A percentile compares a stretch with the other conserved stretches of the same genome.
Evolutionary conservation across 352 stramenopile species (phyloP).

Genomic region (Phytophthora cactorum): DNA sequence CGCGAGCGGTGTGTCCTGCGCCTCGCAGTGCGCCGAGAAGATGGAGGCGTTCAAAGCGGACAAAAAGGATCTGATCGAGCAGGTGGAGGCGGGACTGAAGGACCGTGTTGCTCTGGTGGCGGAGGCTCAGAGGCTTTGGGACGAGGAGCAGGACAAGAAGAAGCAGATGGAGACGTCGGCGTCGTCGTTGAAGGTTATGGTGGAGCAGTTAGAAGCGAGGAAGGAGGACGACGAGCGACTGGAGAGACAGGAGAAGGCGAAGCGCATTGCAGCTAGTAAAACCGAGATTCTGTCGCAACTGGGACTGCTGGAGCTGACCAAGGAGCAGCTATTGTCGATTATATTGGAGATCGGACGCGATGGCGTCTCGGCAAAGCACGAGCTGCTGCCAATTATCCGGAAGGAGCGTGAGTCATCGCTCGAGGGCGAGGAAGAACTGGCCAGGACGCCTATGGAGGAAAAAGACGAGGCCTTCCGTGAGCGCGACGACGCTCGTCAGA

Average conservation of each 20-base stretch:
- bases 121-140: slow-evolving; percentile 42
- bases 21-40: slow-evolving; percentile 38
- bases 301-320: slow-evolving; percentile 61
- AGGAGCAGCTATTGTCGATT: slow-evolving; percentile 64
- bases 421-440: slow-evolving; percentile 40
- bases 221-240: slow-evolving; percentile 51
- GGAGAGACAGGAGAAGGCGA: slow-evolving; percentile 56
- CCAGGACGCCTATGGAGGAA: slow-evolving; percentile 53
- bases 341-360: slow-evolving; percentile 65
- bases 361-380: slow-evolving; percentile 49
- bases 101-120: slow-evolving; percentile 44
- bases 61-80: slow-evolving; percentile 69
- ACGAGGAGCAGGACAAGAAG: slow-evolving; percentile 40
- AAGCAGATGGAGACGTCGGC: slow-evolving; percentile 34
- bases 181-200: slow-evolving; percentile 38
- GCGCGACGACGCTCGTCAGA: slow-evolving; percentile 56
- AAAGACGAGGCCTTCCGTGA: slow-evolving; percentile 54
- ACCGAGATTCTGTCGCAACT: slow-evolving; percentile 55
- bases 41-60: slow-evolving; percentile 55
- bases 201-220: slow-evolving; percentile 48
- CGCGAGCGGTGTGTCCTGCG: slow-evolving; percentile 43
- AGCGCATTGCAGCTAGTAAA: slow-evolving; percentile 50
- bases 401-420: slow-evolving; percentile 45
- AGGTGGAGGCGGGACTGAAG: slow-evolving; percentile 71
- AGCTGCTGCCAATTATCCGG: slow-evolving; percentile 60